Evolutionary conservation across 352 stramenopile species (phyloP).

Genomic region (Pythium guiyangense): DNA sequence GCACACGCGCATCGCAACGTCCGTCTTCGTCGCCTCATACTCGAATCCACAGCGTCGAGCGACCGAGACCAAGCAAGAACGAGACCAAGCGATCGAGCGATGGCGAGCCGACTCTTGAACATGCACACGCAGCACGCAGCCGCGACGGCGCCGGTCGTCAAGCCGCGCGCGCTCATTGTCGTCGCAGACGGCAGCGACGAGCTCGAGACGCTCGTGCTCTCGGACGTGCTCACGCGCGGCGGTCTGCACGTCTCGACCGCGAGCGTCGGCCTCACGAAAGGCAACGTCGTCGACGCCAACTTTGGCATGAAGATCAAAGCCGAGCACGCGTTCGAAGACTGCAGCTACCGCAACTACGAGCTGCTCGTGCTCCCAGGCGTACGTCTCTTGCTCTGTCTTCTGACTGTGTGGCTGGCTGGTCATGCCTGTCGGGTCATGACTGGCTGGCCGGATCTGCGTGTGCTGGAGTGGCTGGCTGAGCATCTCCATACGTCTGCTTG

Average conservation of each 20-base stretch:
- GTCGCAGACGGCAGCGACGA: constrained; percentile 65
- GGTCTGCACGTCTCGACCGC: constrained; percentile 55
- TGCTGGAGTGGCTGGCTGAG: no score
- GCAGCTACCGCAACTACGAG: constrained; percentile 55
- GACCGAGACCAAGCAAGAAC: no score
- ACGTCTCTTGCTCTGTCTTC: no score
- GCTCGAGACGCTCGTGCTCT: constrained; percentile 58
- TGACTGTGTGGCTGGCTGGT: no score
- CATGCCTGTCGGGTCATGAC: no score
- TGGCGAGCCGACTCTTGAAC: constrained; percentile 9
- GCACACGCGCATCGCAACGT: no score
- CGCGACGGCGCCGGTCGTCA: constrained; percentile 25
- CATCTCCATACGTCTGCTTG: no score
- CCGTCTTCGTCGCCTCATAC: neutral
- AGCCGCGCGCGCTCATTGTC: constrained; percentile 56
- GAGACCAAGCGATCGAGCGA: constrained; percentile 5
- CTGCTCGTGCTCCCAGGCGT: constrained; percentile 73
- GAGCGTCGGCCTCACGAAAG: no score
- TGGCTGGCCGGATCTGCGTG: no score
- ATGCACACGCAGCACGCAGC: constrained; percentile 7
- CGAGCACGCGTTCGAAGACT: no score
- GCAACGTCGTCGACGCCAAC: no score
- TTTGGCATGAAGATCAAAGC: no score
- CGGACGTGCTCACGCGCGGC: constrained; percentile 51
- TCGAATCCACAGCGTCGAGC: neutral